phyloP scores from a whole-genome alignment of 2,329 filamentous ascomycete genomes.

The Fusarium sp. region DNA sequence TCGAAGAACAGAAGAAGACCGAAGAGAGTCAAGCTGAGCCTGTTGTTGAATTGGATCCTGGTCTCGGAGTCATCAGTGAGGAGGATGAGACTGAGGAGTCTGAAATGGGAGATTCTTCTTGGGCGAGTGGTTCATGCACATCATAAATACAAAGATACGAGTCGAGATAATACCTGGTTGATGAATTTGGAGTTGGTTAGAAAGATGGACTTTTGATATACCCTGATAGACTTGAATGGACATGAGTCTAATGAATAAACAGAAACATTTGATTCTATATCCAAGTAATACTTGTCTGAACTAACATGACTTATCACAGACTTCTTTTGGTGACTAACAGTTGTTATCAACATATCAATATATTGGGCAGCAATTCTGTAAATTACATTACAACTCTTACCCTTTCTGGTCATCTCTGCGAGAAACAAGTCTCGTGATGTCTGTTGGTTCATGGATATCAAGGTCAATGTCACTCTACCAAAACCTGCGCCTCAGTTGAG shows the following conservation, averaged over 20 bases:
- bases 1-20: neutral
- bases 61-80: conserved; percentile 14
- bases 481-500: conserved; percentile 29
- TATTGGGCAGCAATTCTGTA: conserved; percentile 16
- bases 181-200: neutral
- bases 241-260: neutral
- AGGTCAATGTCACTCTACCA: conserved; percentile 2
- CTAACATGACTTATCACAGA: neutral
- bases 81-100: conserved; percentile 9
- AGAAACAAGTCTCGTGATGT: conserved; percentile 31
- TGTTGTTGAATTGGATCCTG: neutral
- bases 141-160: neutral
- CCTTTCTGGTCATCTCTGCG: conserved; percentile 12
- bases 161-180: neutral
- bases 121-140: neutral
- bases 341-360: neutral
- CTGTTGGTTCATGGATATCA: neutral
- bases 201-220: neutral
- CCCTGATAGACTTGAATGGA: neutral
- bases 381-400: neutral
- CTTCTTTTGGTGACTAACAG: neutral
- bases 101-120: neutral
- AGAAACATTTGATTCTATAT: neutral
- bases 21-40: neutral
- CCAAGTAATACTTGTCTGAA: neutral